Percentiles rank a stretch among this genome's conserved stretches.
Evolutionary conservation across 306 rosid species (phyloP).

Genomic region (Lablab purpureus): DNA sequence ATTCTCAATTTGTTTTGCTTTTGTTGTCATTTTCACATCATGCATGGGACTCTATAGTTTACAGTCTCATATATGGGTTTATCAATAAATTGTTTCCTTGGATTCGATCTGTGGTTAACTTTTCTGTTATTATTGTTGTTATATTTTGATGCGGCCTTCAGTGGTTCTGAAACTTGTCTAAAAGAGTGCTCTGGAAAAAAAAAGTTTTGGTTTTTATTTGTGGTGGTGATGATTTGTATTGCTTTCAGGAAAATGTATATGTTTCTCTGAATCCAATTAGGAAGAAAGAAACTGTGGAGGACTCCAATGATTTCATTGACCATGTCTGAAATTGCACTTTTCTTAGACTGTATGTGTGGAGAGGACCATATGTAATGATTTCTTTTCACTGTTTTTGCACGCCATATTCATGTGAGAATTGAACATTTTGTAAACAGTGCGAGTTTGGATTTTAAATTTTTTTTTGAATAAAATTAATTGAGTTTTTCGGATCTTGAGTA

Average conservation of each 20-base stretch:
- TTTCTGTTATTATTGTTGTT: neutral
- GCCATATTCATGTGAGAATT: neutral
- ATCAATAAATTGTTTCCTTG: neutral
- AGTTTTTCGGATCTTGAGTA: too few relatives aligned
- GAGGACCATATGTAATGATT: neutral
- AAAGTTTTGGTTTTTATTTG: neutral
- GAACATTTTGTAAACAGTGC: neutral
- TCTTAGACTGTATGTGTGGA: too few relatives aligned
- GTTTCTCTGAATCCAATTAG: too few relatives aligned
- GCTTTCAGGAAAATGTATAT: neutral
- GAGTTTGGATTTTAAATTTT: too few relatives aligned
- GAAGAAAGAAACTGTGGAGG: neutral
- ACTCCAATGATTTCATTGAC: neutral
- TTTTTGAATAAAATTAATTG: too few relatives aligned
- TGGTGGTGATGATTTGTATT: neutral
- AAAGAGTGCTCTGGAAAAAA: neutral
- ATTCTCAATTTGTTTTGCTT: neutral
- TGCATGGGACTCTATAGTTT: neutral
- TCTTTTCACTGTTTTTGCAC: neutral
- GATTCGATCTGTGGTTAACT: conserved; percentile 23
- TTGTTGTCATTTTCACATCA: conserved; percentile 28
- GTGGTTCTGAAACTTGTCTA: neutral
- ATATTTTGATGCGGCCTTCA: neutral
- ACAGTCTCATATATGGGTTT: neutral
- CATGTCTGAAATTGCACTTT: neutral